A percentile compares a stretch with the other conserved stretches of the same genome.
phyloP scores from a whole-genome alignment of 225 moss, liverwort and hornwort genomes.

The Physcomitrellopsis africana region DNA sequence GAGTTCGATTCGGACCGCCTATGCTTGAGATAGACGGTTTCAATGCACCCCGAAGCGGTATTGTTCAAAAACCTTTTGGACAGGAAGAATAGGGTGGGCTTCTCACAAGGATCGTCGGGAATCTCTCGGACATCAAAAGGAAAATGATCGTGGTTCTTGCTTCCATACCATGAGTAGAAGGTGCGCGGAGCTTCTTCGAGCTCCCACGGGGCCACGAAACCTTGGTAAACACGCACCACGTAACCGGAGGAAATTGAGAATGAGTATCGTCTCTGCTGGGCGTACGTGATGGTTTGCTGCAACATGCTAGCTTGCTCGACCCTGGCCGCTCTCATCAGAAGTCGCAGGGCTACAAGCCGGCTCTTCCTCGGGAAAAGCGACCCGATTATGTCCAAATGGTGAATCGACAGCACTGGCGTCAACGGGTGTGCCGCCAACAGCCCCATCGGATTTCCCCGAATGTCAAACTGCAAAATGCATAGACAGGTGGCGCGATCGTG shows the following conservation, averaged over 20 bases:
- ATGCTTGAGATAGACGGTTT: constrained; percentile 31
- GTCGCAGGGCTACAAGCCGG: constrained; percentile 40
- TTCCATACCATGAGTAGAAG: constrained; percentile 61
- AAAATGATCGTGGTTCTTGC: constrained; percentile 53
- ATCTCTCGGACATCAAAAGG: constrained; percentile 54
- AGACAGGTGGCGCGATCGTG: too few species aligned
- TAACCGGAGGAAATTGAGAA: constrained; percentile 70
- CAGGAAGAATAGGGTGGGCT: constrained; percentile 53
- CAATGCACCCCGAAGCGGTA: not conserved
- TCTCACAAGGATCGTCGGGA: constrained; percentile 48
- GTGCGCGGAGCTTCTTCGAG: constrained; percentile 57
- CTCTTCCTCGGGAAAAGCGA: constrained; percentile 54
- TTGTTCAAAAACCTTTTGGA: not conserved
- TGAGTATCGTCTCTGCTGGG: constrained; percentile 42
- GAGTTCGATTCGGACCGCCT: not conserved
- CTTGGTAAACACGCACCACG: constrained; percentile 52
- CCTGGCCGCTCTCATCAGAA: constrained; percentile 46
- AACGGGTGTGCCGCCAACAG: constrained; percentile 60
- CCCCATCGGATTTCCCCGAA: constrained; percentile 52
- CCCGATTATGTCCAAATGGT: constrained; percentile 62
- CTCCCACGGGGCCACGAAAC: constrained; percentile 51
- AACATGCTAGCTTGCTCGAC: constrained; percentile 51
- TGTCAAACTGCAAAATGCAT: constrained; percentile 49
- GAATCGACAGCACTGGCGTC: constrained; percentile 60
- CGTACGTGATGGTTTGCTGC: constrained; percentile 71